Evolutionary conservation across 805 yeast genomes (phyloP), one percentile per base, ranked within the genome.

Genomic region (Yamadazyma tumulicola): DNA sequence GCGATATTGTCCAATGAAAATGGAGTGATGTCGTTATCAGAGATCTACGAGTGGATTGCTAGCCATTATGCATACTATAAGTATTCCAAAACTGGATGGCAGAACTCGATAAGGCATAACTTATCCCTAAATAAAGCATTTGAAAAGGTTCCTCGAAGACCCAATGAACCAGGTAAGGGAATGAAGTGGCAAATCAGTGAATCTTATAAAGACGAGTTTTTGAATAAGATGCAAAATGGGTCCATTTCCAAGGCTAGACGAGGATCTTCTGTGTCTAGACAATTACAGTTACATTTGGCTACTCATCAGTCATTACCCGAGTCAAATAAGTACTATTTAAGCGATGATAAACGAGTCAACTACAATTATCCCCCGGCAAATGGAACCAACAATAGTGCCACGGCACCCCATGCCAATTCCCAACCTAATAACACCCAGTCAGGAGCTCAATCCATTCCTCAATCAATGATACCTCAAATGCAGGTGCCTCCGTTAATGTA

Each of bases 101-200:
- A 93, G 64, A 93, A 91, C 61, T 89, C 96, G 21, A 93, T 91
- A 43, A 79, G 98, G 42, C 98, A 91, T 61, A 91, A 93, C 47
- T 67, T 91, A 19, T 87, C 96, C 9, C 71, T 91, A 48, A 93
- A 91, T 60, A 93, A 91, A 66, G 97, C 98, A 11, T 93, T 93
- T 64, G 97, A 91, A 52, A 93, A 93, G 62, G 97, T 91, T 15
- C 96, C 97, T 26, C 74, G 99, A 52, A 77, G 85, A 54, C 89
- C 95, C 19, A 83, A 87, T 57, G 97, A 93, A 63, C 97, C 97
- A 0, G 98, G 99, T 12, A 93, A 93, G 59, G 97, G 98, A 45
- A 91, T 93, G 95, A 93, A 93, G 62, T 93, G 99, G 99, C 94
- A 88, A 63, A 89, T 93, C 39, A 79, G 88, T 43, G 93, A 86